phyloP scores from a whole-genome alignment of 495 filamentous ascomycete genomes.

The Amphirosellinia nigrospora region DNA sequence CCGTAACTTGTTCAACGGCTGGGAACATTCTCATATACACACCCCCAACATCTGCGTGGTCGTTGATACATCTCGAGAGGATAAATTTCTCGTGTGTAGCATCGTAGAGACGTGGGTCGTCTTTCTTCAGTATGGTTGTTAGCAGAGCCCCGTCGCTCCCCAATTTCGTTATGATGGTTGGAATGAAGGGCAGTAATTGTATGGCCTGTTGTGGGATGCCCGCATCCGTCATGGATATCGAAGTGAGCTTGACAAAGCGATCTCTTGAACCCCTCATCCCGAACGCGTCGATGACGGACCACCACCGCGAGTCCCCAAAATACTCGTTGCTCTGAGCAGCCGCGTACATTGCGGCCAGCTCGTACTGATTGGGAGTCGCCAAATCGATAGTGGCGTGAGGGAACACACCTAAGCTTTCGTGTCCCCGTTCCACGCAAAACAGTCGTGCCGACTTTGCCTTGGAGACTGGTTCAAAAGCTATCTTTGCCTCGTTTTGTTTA shows the following conservation, averaged over 20 bases:
- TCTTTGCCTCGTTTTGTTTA: conserved; percentile 55
- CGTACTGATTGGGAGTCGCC: conserved; percentile 80
- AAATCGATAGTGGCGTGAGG: conserved; percentile 71
- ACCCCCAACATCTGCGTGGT: conserved; percentile 68
- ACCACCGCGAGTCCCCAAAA: conserved; percentile 77
- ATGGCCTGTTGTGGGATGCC: conserved; percentile 84
- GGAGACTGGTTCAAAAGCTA: conserved; percentile 95
- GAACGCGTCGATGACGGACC: conserved; percentile 76
- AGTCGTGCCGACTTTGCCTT: conserved; percentile 73
- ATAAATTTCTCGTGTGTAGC: conserved; percentile 70
- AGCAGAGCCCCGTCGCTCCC: conserved; percentile 80
- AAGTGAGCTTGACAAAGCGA: conserved; percentile 67
- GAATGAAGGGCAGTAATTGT: conserved; percentile 85
- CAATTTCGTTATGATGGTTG: conserved; percentile 82
- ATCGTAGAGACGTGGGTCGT: conserved; percentile 67
- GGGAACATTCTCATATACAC: conserved; percentile 86
- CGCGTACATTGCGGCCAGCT: conserved; percentile 77
- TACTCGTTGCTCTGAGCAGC: conserved; percentile 66
- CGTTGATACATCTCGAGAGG: conserved; percentile 61
- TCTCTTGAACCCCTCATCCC: conserved; percentile 68
- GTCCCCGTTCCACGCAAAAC: conserved; percentile 54
- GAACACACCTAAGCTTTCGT: conserved; percentile 52
- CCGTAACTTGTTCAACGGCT: conserved; percentile 66
- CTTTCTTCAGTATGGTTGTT: conserved; percentile 68
- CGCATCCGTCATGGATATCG: conserved; percentile 67